Evolutionary conservation across 371 early-diverging fungal species (phyloP).

Genomic region (Mucor lusitanicus): DNA sequence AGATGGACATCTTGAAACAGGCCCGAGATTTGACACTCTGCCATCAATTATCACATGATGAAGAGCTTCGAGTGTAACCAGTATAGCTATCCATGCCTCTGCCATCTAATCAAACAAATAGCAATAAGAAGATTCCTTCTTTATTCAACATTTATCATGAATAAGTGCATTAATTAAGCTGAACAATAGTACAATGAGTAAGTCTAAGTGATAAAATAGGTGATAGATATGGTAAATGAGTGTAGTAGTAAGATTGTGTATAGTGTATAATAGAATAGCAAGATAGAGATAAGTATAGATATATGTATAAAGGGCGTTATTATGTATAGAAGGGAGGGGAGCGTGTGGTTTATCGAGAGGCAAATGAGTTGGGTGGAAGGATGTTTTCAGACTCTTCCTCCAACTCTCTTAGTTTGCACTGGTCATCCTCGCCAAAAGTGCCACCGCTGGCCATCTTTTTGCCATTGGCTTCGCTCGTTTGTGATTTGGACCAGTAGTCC

Average conservation of each 20-base stretch:
- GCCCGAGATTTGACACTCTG: not conserved
- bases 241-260: not conserved
- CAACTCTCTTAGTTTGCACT: constrained; percentile 20
- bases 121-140: not conserved
- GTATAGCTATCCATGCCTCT: too few species aligned
- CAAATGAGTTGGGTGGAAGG: constrained; percentile 2
- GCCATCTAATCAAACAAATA: not conserved
- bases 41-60: not conserved
- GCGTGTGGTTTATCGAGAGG: not conserved
- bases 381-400: constrained; percentile 8
- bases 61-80: too few species aligned
- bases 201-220: not conserved
- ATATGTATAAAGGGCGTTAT: not conserved
- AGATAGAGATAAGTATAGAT: not conserved
- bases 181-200: not conserved
- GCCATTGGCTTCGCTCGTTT: not conserved
- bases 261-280: not conserved
- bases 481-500: constrained; percentile 23
- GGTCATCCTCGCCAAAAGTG: constrained; percentile 34
- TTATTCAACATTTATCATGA: not conserved
- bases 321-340: not conserved
- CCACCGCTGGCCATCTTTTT: constrained; percentile 35
- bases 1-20: not conserved
- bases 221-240: not conserved
- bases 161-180: not conserved